Evolutionary conservation across 352 stramenopile genomes (phyloP).

Genomic region (Pythium biforme): DNA sequence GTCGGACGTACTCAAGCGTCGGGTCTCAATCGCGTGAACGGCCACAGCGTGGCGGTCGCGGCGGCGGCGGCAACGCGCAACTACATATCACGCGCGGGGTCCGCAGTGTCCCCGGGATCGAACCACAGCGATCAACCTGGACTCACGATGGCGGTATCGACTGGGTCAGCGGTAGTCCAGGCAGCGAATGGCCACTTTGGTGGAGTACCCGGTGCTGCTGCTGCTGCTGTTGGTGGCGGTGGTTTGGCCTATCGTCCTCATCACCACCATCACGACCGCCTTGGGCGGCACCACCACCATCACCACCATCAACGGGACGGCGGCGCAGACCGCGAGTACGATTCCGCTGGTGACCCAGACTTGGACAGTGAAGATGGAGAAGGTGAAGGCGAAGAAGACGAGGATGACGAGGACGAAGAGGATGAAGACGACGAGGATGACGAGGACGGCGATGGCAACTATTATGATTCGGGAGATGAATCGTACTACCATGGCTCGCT

Average conservation of each 20-base stretch:
- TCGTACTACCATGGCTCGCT: constrained; percentile 35
- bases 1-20: neutral
- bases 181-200: constrained; percentile 5
- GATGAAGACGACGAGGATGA: constrained; percentile 33
- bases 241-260: neutral
- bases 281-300: constrained; percentile 5
- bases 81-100: constrained; percentile 14
- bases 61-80: constrained; percentile 17
- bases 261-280: constrained; percentile 5
- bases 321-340: constrained; percentile 17
- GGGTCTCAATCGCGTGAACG: neutral
- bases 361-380: constrained; percentile 30
- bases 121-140: constrained; percentile 21
- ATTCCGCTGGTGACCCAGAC: constrained; percentile 21
- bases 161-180: neutral
- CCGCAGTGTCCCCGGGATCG: constrained; percentile 11
- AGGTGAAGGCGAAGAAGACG: constrained; percentile 35
- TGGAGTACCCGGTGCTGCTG: neutral
- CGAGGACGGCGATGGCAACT: constrained; percentile 35
- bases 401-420: constrained; percentile 41
- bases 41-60: constrained; percentile 5
- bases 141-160: constrained; percentile 24
- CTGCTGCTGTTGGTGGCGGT: neutral
- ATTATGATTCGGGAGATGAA: constrained; percentile 66
- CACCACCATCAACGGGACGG: constrained; percentile 4